A percentile compares a stretch with the other conserved stretches of the same genome.
phyloP scores from a whole-genome alignment of 1,139 yeast genomes.

The Suhomyces panamericanus region DNA sequence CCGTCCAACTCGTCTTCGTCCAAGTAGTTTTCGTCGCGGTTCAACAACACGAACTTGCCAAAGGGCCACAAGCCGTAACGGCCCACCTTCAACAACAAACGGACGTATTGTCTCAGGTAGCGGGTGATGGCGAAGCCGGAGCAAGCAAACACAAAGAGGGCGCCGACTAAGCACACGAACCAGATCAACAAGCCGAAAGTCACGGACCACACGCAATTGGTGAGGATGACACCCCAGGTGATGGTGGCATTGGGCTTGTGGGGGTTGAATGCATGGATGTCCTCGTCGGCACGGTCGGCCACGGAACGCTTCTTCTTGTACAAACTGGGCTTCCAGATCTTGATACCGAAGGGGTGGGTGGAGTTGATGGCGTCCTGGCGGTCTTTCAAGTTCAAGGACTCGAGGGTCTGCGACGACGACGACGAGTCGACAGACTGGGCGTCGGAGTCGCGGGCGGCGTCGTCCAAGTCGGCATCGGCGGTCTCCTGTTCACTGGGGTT shows the following conservation, averaged over 20 bases:
- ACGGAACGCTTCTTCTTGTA: constrained; percentile 92
- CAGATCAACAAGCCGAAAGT: constrained; percentile 69
- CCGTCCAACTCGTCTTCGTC: constrained; percentile 91
- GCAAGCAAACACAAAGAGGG: constrained; percentile 42
- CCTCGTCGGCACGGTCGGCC: constrained; percentile 87
- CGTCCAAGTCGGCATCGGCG: constrained; percentile 16
- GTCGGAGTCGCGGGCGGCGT: constrained; percentile 29
- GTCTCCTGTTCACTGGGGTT: constrained; percentile 5
- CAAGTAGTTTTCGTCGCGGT: constrained; percentile 75
- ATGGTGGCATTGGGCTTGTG: constrained; percentile 54
- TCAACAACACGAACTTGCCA: constrained; percentile 82
- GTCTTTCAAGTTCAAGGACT: constrained; percentile 85
- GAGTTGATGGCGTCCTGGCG: constrained; percentile 95
- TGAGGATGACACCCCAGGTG: constrained; percentile 61
- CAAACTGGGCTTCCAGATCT: constrained; percentile 97
- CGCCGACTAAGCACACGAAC: constrained; percentile 50
- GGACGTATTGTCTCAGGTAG: constrained; percentile 55
- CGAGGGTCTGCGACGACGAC: constrained; percentile 59
- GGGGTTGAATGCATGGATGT: constrained; percentile 74
- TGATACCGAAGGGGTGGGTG: constrained; percentile 97
- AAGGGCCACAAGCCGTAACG: constrained; percentile 77
- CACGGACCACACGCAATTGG: constrained; percentile 76
- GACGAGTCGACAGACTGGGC: constrained; percentile 31
- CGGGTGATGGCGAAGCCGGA: constrained; percentile 48
- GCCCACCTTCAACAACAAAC: constrained; percentile 62